phyloP scores from a whole-genome alignment of 306 rosid species.

The Styphnolobium japonicum region DNA sequence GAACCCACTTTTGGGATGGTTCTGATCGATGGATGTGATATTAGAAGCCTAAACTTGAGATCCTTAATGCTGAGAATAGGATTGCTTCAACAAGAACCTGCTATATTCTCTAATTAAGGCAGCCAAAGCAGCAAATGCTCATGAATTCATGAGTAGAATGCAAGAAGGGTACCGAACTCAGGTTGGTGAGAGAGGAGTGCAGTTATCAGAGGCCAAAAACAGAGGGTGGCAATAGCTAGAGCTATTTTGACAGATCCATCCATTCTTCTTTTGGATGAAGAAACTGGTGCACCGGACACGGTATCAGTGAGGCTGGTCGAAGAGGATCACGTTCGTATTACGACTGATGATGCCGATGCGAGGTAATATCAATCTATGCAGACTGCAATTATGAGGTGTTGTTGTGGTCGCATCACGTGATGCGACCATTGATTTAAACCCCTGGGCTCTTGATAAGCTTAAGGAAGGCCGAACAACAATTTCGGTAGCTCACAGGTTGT shows the following conservation, averaged over 20 bases:
- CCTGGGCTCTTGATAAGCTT: slow-evolving; percentile 65
- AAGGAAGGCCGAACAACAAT: slow-evolving; percentile 74
- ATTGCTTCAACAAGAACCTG: slow-evolving; percentile 83
- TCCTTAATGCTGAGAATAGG: slow-evolving; percentile 65
- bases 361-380: too few relatives aligned
- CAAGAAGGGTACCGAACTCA: slow-evolving; percentile 65
- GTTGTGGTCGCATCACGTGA: too few relatives aligned
- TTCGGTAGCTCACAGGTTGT: slow-evolving; percentile 70
- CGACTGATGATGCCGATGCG: too few relatives aligned
- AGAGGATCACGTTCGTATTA: too few relatives aligned
- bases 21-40: slow-evolving; percentile 53
- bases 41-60: slow-evolving; percentile 56
- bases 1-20: slow-evolving; percentile 57
- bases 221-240: slow-evolving; percentile 83
- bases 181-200: slow-evolving; percentile 80
- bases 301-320: slow-evolving; percentile 68
- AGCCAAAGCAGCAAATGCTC: slow-evolving; percentile 83
- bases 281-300: slow-evolving; percentile 77
- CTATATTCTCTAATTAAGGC: slow-evolving; percentile 69
- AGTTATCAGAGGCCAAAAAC: slow-evolving; percentile 84
- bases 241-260: slow-evolving; percentile 77
- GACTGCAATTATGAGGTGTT: too few relatives aligned
- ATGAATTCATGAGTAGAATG: slow-evolving; percentile 70
- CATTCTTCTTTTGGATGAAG: slow-evolving; percentile 79
- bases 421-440: too few relatives aligned